These are phyloP conservation scores for Vachellia pachyceras DNA, from an alignment of 306 rosid species.

Conservation along the genomic window DNA sequence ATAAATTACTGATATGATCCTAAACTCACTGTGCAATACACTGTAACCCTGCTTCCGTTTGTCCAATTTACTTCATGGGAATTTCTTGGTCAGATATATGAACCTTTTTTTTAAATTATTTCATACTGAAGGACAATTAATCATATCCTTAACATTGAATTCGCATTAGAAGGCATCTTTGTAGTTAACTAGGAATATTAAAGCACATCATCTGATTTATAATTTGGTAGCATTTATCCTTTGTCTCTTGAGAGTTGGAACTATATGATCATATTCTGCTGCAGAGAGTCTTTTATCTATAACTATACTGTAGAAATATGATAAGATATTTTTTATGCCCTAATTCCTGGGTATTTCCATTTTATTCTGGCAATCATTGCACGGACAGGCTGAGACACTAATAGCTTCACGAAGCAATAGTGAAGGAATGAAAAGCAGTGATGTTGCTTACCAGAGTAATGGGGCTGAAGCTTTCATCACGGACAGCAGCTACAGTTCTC, in stretches of 20 bases:
- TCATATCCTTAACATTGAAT: slow-evolving; percentile 12
- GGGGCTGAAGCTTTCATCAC: slow-evolving; percentile 34
- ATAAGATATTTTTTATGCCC: slow-evolving; percentile 3
- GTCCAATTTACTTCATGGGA: slow-evolving; percentile 3
- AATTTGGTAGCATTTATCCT: slow-evolving; percentile 6
- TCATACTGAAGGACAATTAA: neutral
- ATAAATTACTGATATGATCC: slow-evolving; percentile 1
- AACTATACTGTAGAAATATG: neutral
- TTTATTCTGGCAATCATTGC: slow-evolving; percentile 46
- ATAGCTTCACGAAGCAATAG: slow-evolving; percentile 33
- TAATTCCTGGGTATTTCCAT: slow-evolving; percentile 14
- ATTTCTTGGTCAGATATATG: slow-evolving; percentile 11
- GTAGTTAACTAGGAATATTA: neutral
- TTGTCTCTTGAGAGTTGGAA: neutral
- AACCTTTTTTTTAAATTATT: slow-evolving; percentile 16
- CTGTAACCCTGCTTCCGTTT: slow-evolving; percentile 18
- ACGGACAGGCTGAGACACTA: slow-evolving; percentile 47
- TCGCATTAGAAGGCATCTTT: neutral
- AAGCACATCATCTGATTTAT: neutral
- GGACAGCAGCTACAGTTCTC: slow-evolving; percentile 50
- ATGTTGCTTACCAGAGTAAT: slow-evolving; percentile 42
- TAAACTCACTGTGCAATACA: slow-evolving; percentile 5
- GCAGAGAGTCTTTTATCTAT: slow-evolving; percentile 1
- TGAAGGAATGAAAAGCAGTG: slow-evolving; percentile 39
- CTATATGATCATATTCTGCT: slow-evolving; percentile 12